Conservation (phyloP, 148 eudicot genomes). For the Vaccinium macrocarpon region DNA sequence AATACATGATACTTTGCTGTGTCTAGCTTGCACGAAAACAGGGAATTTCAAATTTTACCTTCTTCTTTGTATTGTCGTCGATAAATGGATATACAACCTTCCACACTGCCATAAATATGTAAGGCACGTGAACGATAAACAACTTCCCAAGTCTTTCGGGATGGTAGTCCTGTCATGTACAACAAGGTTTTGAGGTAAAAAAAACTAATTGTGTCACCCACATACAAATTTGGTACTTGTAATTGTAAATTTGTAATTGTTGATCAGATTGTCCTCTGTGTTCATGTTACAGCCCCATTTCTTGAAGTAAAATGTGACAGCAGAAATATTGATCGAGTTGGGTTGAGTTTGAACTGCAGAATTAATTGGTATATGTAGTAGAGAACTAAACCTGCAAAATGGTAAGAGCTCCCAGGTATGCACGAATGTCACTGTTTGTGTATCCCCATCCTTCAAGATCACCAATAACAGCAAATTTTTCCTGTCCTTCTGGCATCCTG, state of each 20-base stretch:
- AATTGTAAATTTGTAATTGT: neutral
- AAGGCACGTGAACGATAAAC: constrained; percentile 61
- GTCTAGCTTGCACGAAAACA: neutral
- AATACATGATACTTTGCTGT: neutral
- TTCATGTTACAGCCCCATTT: neutral
- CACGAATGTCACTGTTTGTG: constrained; percentile 64
- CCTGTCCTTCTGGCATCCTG: constrained; percentile 76
- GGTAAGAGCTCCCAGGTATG: constrained; percentile 59
- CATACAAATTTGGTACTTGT: neutral
- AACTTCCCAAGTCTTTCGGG: constrained; percentile 89
- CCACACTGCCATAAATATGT: constrained; percentile 69
- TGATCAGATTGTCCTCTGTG: neutral
- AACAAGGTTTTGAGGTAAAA: neutral
- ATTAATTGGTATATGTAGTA: neutral
- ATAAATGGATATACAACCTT: constrained; percentile 79
- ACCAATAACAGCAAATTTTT: constrained; percentile 58
- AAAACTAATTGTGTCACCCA: neutral
- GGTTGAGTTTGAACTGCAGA: neutral
- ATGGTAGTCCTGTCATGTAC: constrained; percentile 63
- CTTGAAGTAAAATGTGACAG: neutral
- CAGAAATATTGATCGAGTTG: neutral
- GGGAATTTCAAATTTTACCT: constrained; percentile 38
- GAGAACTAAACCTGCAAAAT: constrained; percentile 61
- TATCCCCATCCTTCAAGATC: constrained; percentile 85
- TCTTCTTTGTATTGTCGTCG: constrained; percentile 69